A percentile compares a stretch with the other conserved stretches of the same genome.
These are phyloP conservation scores for Pseudotulostoma volvatum DNA, from an alignment of 495 filamentous ascomycete genomes.

Conservation along the genomic window DNA sequence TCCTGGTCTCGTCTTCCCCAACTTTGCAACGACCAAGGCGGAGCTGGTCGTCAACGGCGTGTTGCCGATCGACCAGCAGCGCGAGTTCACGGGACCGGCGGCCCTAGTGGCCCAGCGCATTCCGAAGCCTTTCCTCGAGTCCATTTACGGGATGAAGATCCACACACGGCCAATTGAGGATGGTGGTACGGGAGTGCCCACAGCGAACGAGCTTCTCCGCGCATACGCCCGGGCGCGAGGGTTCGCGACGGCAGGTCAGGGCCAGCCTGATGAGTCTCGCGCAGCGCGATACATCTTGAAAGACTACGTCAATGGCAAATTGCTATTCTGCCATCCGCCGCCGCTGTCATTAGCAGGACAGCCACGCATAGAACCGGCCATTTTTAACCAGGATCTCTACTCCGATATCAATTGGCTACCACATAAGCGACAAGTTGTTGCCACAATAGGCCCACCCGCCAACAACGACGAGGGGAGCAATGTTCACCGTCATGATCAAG, in stretches of 20 bases:
- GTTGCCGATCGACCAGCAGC: constrained; percentile 89
- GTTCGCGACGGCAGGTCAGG: constrained; percentile 72
- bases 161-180: constrained; percentile 68
- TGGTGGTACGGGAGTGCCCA: constrained; percentile 81
- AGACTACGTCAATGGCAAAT: constrained; percentile 93
- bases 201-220: constrained; percentile 68
- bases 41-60: constrained; percentile 94
- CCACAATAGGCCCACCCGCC: constrained; percentile 25
- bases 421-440: constrained; percentile 44
- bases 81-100: constrained; percentile 83
- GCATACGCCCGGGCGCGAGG: constrained; percentile 82
- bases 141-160: constrained; percentile 86
- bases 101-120: constrained; percentile 78
- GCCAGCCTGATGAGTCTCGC: constrained; percentile 82
- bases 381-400: constrained; percentile 86
- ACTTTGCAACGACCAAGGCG: constrained; percentile 92
- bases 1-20: constrained; percentile 95
- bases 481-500: constrained; percentile 22
- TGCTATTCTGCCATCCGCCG: constrained; percentile 82
- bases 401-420: constrained; percentile 64
- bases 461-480: constrained; percentile 23
- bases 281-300: constrained; percentile 86
- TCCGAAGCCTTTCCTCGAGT: constrained; percentile 79
- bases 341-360: constrained; percentile 21
- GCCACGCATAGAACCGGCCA: constrained; percentile 42